phyloP scores from a whole-genome alignment of 805 yeast species.

The Candida gorgasii region DNA sequence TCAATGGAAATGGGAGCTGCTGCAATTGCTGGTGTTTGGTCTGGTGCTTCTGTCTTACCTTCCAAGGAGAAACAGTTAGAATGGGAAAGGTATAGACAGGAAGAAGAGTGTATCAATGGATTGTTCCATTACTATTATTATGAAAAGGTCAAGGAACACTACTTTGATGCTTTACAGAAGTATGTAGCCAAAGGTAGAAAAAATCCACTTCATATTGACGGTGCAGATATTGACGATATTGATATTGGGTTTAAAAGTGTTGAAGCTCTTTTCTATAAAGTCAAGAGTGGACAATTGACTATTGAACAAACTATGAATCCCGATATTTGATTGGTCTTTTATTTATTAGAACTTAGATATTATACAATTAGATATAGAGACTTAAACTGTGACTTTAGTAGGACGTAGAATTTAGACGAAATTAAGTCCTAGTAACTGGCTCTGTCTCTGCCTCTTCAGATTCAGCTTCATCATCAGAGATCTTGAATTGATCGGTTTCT shows the following conservation, averaged over 20 bases:
- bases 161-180: constrained; percentile 25
- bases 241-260: constrained; percentile 19
- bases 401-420: too few species aligned
- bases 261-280: constrained; percentile 24
- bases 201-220: constrained; percentile 29
- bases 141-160: constrained; percentile 23
- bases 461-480: constrained; percentile 4
- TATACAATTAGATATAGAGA: too few species aligned
- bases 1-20: constrained; percentile 53
- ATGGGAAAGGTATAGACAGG: constrained; percentile 32
- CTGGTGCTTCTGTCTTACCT: constrained; percentile 40
- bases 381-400: too few species aligned
- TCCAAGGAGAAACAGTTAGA: constrained; percentile 35
- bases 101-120: constrained; percentile 20
- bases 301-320: constrained; percentile 20
- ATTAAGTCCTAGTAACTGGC: too few species aligned
- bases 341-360: too few species aligned
- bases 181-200: constrained; percentile 30
- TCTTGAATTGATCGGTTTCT: neutral
- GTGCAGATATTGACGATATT: constrained; percentile 25
- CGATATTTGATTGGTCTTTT: neutral
- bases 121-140: constrained; percentile 37
- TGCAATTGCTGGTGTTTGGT: constrained; percentile 61
- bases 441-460: neutral
- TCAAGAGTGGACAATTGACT: constrained; percentile 23